phyloP scores from a whole-genome alignment of 192 early-diverging fungal species.

The Coemansia sp. region DNA sequence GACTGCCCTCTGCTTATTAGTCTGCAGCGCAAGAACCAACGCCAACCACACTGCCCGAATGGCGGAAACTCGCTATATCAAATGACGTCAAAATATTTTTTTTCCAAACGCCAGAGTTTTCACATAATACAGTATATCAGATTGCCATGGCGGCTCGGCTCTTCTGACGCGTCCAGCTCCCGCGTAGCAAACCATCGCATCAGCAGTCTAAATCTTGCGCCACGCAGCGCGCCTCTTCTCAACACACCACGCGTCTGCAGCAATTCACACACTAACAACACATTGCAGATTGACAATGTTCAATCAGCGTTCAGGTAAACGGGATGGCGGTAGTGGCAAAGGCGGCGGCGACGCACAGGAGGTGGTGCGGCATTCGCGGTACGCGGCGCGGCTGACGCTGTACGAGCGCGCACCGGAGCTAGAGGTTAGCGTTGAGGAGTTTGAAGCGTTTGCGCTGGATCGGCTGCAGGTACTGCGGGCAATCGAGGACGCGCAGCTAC shows the following conservation, averaged over 20 bases:
- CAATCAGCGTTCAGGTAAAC: constrained; percentile 30
- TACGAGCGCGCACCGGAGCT: constrained; percentile 43
- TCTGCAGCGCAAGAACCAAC: too few relatives aligned
- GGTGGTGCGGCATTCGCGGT: constrained; percentile 50
- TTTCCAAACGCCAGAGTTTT: too few relatives aligned
- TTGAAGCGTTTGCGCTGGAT: constrained; percentile 56
- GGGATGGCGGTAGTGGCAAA: constrained; percentile 4
- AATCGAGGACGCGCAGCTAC: constrained; percentile 77
- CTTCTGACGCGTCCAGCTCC: background rate
- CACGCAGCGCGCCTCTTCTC: background rate
- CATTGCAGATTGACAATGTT: constrained; percentile 26
- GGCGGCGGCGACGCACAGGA: constrained; percentile 31
- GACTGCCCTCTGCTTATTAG: too few relatives aligned
- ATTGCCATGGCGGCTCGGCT: background rate
- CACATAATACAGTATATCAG: too few relatives aligned
- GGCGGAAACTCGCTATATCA: too few relatives aligned
- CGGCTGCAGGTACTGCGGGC: constrained; percentile 71
- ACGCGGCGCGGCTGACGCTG: constrained; percentile 42
- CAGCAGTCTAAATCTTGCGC: background rate
- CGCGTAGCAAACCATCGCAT: background rate
- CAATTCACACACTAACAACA: background rate
- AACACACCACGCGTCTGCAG: background rate
- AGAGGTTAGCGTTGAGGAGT: constrained; percentile 55
- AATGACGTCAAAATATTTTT: too few relatives aligned
- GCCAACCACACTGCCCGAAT: too few relatives aligned